Evolutionary conservation across 2,329 filamentous ascomycete genomes (phyloP), one percentile per base, ranked within the genome.

Genomic region (Aspergillus fructus): DNA sequence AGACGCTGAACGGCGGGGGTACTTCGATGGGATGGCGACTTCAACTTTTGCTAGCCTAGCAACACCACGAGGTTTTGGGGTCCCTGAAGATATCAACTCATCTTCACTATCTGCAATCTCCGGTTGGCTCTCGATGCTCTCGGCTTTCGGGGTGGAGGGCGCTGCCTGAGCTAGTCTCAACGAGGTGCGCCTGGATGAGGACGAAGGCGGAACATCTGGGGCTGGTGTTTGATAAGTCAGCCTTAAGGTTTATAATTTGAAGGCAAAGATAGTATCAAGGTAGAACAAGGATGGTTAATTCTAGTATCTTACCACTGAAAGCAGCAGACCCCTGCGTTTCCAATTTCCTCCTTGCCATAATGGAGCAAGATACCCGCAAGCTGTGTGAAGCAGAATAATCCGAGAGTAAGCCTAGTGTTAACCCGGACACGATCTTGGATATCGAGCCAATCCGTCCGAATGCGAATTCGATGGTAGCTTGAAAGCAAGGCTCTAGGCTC

Each of bases 11-110:
- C 63, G 57, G 6, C 56, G 63, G 2, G 63, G 43, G 13, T 68
- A 70, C 50, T 64, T 68, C 9, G 63, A 37, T 0, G 72, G 69
- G 2, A 72, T 71, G 19, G 68, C 68, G 54, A 75, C 72, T 56
- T 71, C 66, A n/a, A 69, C 46, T 4, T 57, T 34, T 21, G 54
- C 37, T 5, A 43, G 27, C 21, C 46, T 53, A 9, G 23, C 59
- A 12, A 30, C 34, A 12, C 17, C 33, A 50, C 17, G 40, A 37
- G 33, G 27, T n/a, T 19, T 47, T 30, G 37, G 12, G 39, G 17
- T 19, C 11, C 8, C 30, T 15, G 43, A 33, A 17, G 30, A 27
- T 12, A n/a, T 27, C 19, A 37, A 19, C 40, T 49, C 46, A 21
- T 53, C 49, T 21, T 43, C 47, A 13, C 19, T 30, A 43, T 42